Evolutionary conservation across 257 asterid species (phyloP).

Genomic region (Jaltomata sinuosa): DNA sequence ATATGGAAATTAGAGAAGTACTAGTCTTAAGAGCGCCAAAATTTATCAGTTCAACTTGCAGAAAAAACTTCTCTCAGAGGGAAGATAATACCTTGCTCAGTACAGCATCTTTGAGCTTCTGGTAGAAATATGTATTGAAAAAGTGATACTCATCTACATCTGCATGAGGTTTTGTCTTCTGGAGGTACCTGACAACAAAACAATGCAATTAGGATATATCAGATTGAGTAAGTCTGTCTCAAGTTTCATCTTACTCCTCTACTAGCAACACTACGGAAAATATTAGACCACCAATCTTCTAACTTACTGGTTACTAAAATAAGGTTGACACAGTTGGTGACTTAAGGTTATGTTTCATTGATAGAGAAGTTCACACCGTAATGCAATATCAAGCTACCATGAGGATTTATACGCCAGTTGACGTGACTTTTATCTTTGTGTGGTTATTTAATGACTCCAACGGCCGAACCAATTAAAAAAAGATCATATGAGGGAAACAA

Average conservation of each 20-base stretch:
- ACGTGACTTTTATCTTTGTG: background rate
- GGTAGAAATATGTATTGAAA: constrained; percentile 73
- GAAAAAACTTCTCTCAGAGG: background rate
- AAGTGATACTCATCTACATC: background rate
- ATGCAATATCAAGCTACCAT: background rate
- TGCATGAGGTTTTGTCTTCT: background rate
- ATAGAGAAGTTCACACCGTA: background rate
- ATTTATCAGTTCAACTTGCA: background rate
- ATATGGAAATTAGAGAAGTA: background rate
- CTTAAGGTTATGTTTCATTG: background rate
- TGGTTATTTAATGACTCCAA: background rate
- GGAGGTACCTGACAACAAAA: background rate
- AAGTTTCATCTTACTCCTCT: background rate
- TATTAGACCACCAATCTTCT: background rate
- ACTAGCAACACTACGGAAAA: background rate
- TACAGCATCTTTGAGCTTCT: constrained; percentile 66
- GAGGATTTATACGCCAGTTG: background rate
- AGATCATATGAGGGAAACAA: background rate
- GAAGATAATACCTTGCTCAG: constrained; percentile 45
- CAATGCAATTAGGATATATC: background rate
- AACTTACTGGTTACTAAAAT: background rate
- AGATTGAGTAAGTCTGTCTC: background rate
- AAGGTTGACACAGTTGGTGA: background rate
- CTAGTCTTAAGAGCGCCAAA: background rate
- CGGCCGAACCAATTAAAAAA: background rate